Conservation (phyloP, 2,329 filamentous ascomycete species). For the Chaetomium strumarium region DNA sequence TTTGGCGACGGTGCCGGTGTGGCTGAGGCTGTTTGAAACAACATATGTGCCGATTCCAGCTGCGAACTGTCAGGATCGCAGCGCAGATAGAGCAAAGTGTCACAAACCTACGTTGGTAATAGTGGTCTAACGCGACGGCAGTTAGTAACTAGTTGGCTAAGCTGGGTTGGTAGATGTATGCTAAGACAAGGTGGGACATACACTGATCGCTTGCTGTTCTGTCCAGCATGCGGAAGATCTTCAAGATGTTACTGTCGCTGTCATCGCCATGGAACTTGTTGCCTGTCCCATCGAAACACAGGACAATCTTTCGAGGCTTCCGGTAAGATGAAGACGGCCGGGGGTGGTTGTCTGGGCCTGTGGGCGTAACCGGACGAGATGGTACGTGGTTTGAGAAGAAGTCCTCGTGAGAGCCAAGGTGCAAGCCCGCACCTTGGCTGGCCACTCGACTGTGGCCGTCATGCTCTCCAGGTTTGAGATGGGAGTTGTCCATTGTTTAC, state of each 20-base stretch:
- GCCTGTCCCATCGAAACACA: conserved; percentile 59
- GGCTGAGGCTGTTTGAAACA: conserved; percentile 52
- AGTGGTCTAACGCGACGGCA: conserved; percentile 39
- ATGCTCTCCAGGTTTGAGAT: conserved; percentile 14
- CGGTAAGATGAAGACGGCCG: background rate
- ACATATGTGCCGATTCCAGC: conserved; percentile 71
- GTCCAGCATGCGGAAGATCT: conserved; percentile 66
- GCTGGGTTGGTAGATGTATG: background rate
- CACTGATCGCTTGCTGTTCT: conserved; percentile 56
- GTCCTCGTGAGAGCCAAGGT: conserved; percentile 10
- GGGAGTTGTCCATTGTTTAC: conserved; percentile 22
- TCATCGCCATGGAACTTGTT: conserved; percentile 60
- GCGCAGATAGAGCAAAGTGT: background rate
- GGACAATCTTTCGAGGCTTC: conserved; percentile 43
- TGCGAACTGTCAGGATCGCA: conserved; percentile 24
- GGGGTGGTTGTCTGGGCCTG: conserved; percentile 6
- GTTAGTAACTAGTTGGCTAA: background rate
- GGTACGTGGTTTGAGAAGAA: conserved; percentile 20
- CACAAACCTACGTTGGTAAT: conserved; percentile 51
- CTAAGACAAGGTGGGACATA: conserved; percentile 29
- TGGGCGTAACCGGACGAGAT: conserved; percentile 17
- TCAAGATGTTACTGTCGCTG: conserved; percentile 60
- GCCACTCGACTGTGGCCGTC: background rate
- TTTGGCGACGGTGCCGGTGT: conserved; percentile 50
- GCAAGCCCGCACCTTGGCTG: background rate